These are phyloP conservation scores for Pseudomicrostroma phylloplanum DNA, from an alignment of 1,284 basidiomycete genomes.

Conservation along the genomic window DNA sequence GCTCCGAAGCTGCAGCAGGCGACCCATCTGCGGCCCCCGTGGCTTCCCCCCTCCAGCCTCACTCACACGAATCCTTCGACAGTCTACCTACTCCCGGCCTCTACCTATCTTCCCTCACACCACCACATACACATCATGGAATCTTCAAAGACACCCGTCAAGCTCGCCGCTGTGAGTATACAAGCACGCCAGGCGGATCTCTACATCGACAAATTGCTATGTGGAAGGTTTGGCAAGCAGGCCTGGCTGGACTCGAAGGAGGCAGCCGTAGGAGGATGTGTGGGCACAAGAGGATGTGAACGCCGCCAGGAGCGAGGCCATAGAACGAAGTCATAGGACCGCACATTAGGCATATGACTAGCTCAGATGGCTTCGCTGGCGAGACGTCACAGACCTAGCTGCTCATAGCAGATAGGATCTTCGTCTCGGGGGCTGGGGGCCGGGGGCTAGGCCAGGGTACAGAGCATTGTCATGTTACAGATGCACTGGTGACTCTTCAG, in stretches of 20 bases:
- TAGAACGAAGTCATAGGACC: not conserved
- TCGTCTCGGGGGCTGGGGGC: no score
- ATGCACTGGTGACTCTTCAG: no score
- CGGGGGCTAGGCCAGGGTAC: no score
- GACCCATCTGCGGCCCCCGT: no score
- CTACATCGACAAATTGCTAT: not conserved
- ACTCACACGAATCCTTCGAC: no score
- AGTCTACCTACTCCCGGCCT: no score
- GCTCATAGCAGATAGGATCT: no score
- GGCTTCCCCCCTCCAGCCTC: no score
- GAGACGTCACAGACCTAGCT: no score
- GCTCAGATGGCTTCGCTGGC: not conserved
- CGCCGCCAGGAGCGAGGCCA: not conserved
- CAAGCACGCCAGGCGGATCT: not conserved
- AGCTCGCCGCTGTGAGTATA: conserved; percentile 6
- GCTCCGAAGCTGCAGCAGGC: no score
- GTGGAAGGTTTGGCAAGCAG: not conserved
- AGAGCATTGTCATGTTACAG: no score
- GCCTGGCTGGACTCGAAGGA: not conserved
- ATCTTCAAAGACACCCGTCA: conserved; percentile 8
- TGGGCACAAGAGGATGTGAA: not conserved
- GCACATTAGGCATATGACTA: not conserved
- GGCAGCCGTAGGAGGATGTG: not conserved
- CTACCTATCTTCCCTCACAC: not conserved
- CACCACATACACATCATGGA: conserved; percentile 4